Percentiles rank a stretch among this genome's conserved stretches.
phyloP scores from a whole-genome alignment of 2,329 filamentous ascomycete genomes.

The Escovopsis sp. region DNA sequence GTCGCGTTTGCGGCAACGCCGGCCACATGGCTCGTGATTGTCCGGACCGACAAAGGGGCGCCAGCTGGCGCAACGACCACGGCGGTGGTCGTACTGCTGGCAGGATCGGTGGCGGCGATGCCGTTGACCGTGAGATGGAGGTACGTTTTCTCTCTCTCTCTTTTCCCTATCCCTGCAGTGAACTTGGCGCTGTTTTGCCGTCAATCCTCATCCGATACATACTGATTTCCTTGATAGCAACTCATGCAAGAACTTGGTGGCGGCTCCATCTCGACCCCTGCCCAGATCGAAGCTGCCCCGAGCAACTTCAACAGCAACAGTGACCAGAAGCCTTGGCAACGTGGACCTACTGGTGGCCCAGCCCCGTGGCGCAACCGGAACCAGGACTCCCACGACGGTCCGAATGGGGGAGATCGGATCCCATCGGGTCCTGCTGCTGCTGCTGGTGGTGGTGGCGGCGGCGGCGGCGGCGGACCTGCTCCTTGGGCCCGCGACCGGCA shows the following conservation, averaged over 20 bases:
- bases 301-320: conserved; percentile 29
- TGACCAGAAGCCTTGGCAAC: conserved; percentile 75
- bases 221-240: conserved; percentile 45
- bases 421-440: conserved; percentile 11
- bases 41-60: conserved; percentile 81
- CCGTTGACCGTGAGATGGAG: conserved; percentile 88
- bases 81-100: conserved; percentile 41
- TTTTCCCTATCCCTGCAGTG: neutral
- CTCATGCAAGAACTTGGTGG: conserved; percentile 96
- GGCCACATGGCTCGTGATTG: conserved; percentile 98
- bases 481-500: conserved; percentile 50
- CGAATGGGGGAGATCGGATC: conserved; percentile 20
- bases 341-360: conserved; percentile 67
- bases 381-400: conserved; percentile 35
- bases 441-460: conserved; percentile 22
- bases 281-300: conserved; percentile 77
- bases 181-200: too few relatives aligned
- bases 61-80: conserved; percentile 78
- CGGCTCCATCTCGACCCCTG: conserved; percentile 50
- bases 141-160: conserved; percentile 32
- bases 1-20: conserved; percentile 92
- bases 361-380: conserved; percentile 60
- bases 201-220: neutral
- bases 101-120: conserved; percentile 63
- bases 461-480: conserved; percentile 33